Conservation (phyloP, 192 early-diverging fungal genomes). For the Gryganskiella cystojenkinii region DNA sequence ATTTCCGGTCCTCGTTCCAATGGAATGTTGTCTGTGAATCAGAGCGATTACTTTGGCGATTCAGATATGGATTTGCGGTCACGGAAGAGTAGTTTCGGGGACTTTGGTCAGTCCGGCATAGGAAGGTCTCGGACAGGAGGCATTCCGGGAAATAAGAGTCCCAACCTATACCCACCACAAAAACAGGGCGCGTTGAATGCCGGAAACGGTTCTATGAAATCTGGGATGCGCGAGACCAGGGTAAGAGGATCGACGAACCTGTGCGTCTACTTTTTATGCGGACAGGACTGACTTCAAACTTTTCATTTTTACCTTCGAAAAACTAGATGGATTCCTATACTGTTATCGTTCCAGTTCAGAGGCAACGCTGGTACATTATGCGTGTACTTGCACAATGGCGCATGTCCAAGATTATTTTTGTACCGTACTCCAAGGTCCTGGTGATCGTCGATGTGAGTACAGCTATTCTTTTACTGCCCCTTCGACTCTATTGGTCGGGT, state of each 20-base stretch:
- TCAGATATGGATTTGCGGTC: conserved; percentile 8
- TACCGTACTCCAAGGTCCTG: conserved; percentile 34
- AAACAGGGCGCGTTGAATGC: neutral
- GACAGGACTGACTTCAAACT: neutral
- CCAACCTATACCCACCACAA: neutral
- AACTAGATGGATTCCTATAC: conserved; percentile 37
- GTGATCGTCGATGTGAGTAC: conserved; percentile 42
- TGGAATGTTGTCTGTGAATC: neutral
- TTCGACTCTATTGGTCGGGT: too few species aligned
- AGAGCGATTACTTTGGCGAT: neutral
- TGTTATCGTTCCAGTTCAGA: conserved; percentile 30
- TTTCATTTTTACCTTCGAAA: neutral
- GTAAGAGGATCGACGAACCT: neutral
- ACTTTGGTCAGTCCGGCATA: neutral
- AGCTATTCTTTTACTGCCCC: too few species aligned
- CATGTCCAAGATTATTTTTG: conserved; percentile 41
- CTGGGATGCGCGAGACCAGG: neutral
- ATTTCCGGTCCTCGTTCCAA: neutral
- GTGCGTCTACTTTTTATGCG: neutral
- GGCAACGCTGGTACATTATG: conserved; percentile 43
- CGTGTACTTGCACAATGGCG: conserved; percentile 41
- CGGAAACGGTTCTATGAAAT: neutral
- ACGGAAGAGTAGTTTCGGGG: conserved; percentile 22
- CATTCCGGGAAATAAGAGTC: neutral
- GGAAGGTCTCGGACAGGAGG: neutral